Base-by-base conservation (phyloP, 225 moss, liverwort and hornwort species). In the Asterella californica region DNA sequence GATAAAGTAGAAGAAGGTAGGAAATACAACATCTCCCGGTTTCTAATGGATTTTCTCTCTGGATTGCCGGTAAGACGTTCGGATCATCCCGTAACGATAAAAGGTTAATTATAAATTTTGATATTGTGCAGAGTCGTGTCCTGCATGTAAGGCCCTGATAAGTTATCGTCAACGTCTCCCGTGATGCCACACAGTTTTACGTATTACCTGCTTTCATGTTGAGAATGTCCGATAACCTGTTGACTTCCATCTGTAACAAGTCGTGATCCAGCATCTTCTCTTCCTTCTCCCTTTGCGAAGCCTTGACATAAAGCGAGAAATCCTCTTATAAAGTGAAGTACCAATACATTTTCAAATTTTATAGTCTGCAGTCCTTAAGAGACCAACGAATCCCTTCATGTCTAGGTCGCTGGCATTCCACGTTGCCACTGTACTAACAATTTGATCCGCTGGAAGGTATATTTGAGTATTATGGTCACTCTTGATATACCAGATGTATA, bases 201-300 rank as follows among this genome's bases (percentile, higher is more conserved):
- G 30, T 11, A 29, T 55, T 87, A 95, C 95, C 90, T 69, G 93
- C 95, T 89, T 95, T 99, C 74, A 78, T 84, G 83, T 99, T 92
- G 68, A 99, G 74, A 19, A 93, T 82, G 49, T 92, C 84, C 6
- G 88, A 93, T 57, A 99, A 82, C 60, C 99, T 87, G 66, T 95
- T 95, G 22, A 95, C 95, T 83, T 95, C 99, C 95, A 99, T 99
- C 78, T 95, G 95, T 37, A 99, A 75, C 22, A 99, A 81, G 81
- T 99, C 93, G 37, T 85, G 92, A 14, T 90, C 90, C 15, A 99
- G 82, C 78, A 93, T 83, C 2, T 86, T 88, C 76, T 99, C 99
- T 88, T 99, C 95, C 83, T 87, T 93, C 55, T 91, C 91, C 88
- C 90, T 92, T 54, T 84, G 92, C 61, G 88, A 80, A 8, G 79